These are phyloP conservation scores for Fusarium pininemorale DNA, from an alignment of 2,329 filamentous ascomycete genomes.

Conservation along the genomic window DNA sequence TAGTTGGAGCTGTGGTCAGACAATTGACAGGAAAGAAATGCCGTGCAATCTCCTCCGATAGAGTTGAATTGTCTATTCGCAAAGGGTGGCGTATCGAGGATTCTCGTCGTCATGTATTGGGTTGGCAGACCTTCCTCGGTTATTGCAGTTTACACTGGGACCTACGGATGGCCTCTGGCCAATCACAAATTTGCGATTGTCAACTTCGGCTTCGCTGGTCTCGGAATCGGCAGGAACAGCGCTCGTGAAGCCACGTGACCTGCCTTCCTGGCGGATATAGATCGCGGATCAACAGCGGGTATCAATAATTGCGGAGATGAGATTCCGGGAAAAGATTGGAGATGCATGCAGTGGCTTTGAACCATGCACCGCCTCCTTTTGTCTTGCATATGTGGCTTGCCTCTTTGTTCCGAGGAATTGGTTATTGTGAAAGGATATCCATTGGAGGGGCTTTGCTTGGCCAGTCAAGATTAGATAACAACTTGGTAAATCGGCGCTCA, in stretches of 20 bases:
- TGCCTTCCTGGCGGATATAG: not conserved
- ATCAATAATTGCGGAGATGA: conserved; percentile 18
- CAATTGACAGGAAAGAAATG: conserved; percentile 43
- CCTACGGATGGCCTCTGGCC: conserved; percentile 16
- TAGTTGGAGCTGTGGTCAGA: conserved; percentile 28
- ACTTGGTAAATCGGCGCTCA: conserved; percentile 36
- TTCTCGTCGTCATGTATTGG: conserved; percentile 43
- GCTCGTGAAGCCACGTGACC: conserved; percentile 39
- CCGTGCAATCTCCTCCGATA: conserved; percentile 43
- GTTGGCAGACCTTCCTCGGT: conserved; percentile 45
- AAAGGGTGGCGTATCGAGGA: conserved; percentile 36
- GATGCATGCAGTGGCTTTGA: not conserved
- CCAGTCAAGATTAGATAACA: conserved; percentile 42
- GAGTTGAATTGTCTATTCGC: conserved; percentile 34
- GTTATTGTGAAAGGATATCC: conserved; percentile 11
- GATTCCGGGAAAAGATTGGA: conserved; percentile 7
- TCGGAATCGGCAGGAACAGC: conserved; percentile 38
- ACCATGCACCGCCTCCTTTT: conserved; percentile 16
- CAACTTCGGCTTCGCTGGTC: conserved; percentile 41
- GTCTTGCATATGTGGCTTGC: not conserved
- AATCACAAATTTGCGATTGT: conserved; percentile 44
- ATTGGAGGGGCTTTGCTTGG: conserved; percentile 32
- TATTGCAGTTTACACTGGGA: conserved; percentile 40
- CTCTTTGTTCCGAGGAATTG: conserved; percentile 22
- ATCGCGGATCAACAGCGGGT: conserved; percentile 29